Evolutionary conservation across 2,329 filamentous ascomycete species (phyloP), one percentile per base, ranked within the genome.

Genomic region (Beauveria varroae): DNA sequence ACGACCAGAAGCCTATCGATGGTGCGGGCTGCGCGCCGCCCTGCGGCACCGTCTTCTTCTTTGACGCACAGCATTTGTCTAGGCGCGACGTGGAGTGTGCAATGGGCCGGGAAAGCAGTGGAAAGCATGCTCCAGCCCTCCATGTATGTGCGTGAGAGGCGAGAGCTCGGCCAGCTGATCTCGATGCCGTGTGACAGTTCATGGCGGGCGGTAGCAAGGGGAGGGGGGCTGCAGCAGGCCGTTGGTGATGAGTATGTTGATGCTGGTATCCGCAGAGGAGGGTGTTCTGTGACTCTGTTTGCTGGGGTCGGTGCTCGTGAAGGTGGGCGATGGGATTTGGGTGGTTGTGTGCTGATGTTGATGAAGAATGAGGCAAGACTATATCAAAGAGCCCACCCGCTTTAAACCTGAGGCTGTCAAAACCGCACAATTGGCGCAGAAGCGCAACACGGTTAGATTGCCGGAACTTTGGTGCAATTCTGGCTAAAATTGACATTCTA

Each of bases 1-100:
- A 61, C 22, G 58, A 43, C 58, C 58, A 61, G 22, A 61, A 61
- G 22, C 41, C 51, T 5, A 43, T 26, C 34, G 56, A 20, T 9
- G 7, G 10, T 18, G 28, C 22, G 14, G 49, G n/a, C 37, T 50
- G 58, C 3, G 6, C 20, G 53, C 26, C 34, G 22, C 47, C 37
- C 30, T 47, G 50, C 40, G 51, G 5, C 14, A 22, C 8, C 26
- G 18, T 41, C 43, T 37, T 28, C 50, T 47, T 49, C 18, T 24
- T 49, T 24, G 58, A 54, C n/a, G 50, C 37, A 47, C 57, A 60
- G 57, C 57, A 54, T 28, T 60, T 60, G 49, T 60, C 57, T 4
- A n/a, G n/a, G 2, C 49, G 50, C 16, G 57, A 18, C 47, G 20
- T 30, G 24, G 46, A 41, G 40, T 28, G 49, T 6, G 26, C 3